phyloP scores from a whole-genome alignment of 2,329 filamentous ascomycete species.

The Xenosphaeropsis pyriputrescens region DNA sequence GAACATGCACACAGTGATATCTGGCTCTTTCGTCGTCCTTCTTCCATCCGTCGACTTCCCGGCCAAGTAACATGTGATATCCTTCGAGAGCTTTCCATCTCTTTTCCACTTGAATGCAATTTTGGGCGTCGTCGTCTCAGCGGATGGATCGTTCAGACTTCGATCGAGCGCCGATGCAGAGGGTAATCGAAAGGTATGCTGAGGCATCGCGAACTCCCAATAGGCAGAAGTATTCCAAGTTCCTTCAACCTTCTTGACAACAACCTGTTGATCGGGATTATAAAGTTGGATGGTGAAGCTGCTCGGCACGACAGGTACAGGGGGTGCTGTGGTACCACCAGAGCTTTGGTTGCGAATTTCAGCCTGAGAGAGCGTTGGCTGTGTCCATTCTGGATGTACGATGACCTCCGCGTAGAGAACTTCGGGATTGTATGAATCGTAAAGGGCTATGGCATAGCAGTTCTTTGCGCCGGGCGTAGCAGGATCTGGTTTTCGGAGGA shows the following conservation, averaged over 20 bases:
- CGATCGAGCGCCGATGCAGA: conserved; percentile 68
- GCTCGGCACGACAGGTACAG: conserved; percentile 61
- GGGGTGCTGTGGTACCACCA: conserved; percentile 41
- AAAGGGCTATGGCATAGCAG: conserved; percentile 75
- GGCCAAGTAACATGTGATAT: conserved; percentile 77
- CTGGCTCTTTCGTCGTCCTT: conserved; percentile 78
- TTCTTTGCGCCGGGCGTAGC: conserved; percentile 55
- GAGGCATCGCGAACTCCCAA: conserved; percentile 90
- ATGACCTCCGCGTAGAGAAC: conserved; percentile 81
- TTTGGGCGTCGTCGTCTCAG: conserved; percentile 48
- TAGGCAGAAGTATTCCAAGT: conserved; percentile 67
- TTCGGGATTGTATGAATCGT: conserved; percentile 67
- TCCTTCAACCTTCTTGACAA: conserved; percentile 55
- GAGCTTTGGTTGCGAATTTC: conserved; percentile 55
- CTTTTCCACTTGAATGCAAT: conserved; percentile 80
- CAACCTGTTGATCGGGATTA: conserved; percentile 76
- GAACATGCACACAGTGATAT: conserved; percentile 89
- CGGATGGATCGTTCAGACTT: conserved; percentile 43
- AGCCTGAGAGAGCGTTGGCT: conserved; percentile 67
- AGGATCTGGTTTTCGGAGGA: conserved; percentile 64
- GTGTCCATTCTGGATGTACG: conserved; percentile 72
- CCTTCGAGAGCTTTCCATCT: conserved; percentile 73
- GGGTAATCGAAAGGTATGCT: conserved; percentile 69
- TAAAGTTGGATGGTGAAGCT: conserved; percentile 80
- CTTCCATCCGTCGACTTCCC: conserved; percentile 56